Percentiles rank a stretch among this genome's conserved stretches.
phyloP scores from a whole-genome alignment of 108 stramenopile species.

The Nannochloropsis salina region DNA sequence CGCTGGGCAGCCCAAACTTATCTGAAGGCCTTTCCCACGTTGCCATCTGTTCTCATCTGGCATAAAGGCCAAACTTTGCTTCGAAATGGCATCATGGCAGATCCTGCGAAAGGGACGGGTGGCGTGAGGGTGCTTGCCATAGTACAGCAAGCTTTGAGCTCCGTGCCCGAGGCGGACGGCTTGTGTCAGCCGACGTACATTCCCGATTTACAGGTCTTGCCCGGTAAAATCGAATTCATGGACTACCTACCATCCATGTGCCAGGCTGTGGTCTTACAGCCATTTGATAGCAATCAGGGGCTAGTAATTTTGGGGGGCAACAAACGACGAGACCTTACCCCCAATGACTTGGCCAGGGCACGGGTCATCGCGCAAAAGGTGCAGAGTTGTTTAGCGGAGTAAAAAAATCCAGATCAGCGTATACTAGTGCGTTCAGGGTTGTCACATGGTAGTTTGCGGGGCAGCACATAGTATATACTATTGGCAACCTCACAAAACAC shows the following conservation, averaged over 20 bases:
- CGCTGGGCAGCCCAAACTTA: conserved; percentile 11
- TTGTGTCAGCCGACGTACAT: conserved; percentile 12
- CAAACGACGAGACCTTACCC: not conserved
- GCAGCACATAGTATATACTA: no score
- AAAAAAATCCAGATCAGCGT: not conserved
- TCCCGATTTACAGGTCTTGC: conserved; percentile 19
- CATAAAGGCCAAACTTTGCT: conserved; percentile 1
- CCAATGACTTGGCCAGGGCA: not conserved
- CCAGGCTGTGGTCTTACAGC: conserved; percentile 1
- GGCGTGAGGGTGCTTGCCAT: not conserved
- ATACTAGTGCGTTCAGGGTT: no score
- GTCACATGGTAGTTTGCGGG: no score
- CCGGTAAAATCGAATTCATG: not conserved
- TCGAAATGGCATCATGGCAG: not conserved
- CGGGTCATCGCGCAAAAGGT: not conserved
- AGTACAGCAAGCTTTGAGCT: not conserved
- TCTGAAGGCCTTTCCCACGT: not conserved
- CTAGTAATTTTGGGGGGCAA: not conserved
- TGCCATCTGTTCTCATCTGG: not conserved
- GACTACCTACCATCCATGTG: not conserved
- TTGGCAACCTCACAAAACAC: no score
- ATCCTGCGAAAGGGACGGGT: not conserved
- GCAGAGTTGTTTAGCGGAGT: not conserved
- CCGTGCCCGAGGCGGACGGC: not conserved
- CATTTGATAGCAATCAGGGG: not conserved